Base-by-base conservation (phyloP, 208 protist species). In the Trichomonas tenax region DNA sequence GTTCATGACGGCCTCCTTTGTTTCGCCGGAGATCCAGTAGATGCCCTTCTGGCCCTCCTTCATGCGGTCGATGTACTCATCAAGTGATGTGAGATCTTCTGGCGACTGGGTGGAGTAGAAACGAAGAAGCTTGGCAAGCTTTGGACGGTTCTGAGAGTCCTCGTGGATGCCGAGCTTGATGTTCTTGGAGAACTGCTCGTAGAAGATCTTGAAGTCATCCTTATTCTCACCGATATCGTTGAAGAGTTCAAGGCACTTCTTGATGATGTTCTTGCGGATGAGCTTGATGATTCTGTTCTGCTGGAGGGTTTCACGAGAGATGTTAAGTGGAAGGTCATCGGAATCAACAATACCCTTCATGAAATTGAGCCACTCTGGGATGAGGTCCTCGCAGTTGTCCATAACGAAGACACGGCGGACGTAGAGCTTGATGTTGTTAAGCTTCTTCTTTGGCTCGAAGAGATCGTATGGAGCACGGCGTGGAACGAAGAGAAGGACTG, bases 1-100 rank as follows among this genome's bases (percentile, higher is more conserved):
- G 96, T 98, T 98, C 96, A 97, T 96, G 48, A 99, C 98, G 0
- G 97, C 97, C 96, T 98, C 98, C 96, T 98, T 98, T 89, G 88
- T 97, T 97, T 99, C 99, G 96, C 99, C 99, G 81, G 99, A 99
- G 97, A 99, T 99, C 98, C 99, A 99, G 98, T 99, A 99, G 97
- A 99, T 99, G 96, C 98, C 97, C 97, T 99, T 99, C 98, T 99
- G 99, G 21, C 97, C 97, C 97, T 99, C 98, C 97, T 99, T 98
- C 99, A 99, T 99, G 89, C 98, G 97, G 9, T 36, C 46, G 36
- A 97, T 95, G 84, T 97, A 97, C 17, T 97, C 96, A 26, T 97
- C 38, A 17, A 97, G 96, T 46, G 96, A 96, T 36, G 96, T 96
- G 82, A 97, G 86, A 45, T 97, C 96, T 36, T 97, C 96, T 46